Evolutionary conservation across 2,329 filamentous ascomycete species (phyloP), one percentile per base, ranked within the genome.

Genomic region (Colletotrichum theobromicola): DNA sequence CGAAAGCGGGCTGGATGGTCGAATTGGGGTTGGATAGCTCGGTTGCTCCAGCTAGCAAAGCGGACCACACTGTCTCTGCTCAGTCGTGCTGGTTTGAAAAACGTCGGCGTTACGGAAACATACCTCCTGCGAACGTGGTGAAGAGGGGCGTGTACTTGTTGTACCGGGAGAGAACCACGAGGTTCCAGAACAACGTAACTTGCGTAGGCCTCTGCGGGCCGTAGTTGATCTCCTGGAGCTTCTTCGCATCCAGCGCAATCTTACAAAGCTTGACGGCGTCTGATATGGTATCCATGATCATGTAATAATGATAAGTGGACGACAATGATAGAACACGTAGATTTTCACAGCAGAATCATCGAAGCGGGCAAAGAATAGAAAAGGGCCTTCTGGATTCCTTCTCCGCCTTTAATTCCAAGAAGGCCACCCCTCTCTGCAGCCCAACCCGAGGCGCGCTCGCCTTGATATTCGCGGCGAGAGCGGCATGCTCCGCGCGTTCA

Each of bases 131-230:
- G 10, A 75, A 75, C 1, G 72, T 75, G 26, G 72, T 75, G 62
- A 75, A 75, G 9, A 75, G 62, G 13, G 72, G 72, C 16, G 64
- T 72, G 68, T 72, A 75, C 21, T 75, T 72, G 34, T 75, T 75
- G 57, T 72, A 75, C 13, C 72, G 72, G 18, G 72, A 75, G 2
- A 75, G 68, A 13, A 70, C 70, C 21, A 75, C 63, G 4, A 75
- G 26, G 4, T 75, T 62, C 72, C 72, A 75, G 26, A 75, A 42
- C 8, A 75, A 13, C 4, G 72, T 75, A 13, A 75, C 72, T 16
- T 75, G 70, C 15, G 70, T 70, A 5, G 72, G 72, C 62, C 60
- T 30, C n/a, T 67, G 68, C 62, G 66, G 62, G 8, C 68, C 72
- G 18, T 57, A 67, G 62, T 72, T 67, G 63, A 75, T 75, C 16